phyloP scores from a whole-genome alignment of 352 stramenopile genomes.

The Pythium brachiatum region DNA sequence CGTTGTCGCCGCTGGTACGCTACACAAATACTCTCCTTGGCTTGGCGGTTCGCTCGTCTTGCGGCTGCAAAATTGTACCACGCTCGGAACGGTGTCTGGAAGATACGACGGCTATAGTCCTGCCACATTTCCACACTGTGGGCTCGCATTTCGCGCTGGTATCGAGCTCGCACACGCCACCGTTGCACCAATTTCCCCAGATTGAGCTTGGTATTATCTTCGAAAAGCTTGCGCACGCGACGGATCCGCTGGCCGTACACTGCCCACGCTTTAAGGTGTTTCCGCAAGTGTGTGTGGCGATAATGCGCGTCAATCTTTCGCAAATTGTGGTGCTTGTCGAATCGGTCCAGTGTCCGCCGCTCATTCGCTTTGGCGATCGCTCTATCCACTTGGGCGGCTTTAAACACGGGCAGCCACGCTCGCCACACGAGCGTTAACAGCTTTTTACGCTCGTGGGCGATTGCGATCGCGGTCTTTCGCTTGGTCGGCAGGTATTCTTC shows the following conservation, averaged over 20 bases:
- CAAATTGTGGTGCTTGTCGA: constrained; percentile 71
- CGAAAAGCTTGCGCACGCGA: constrained; percentile 60
- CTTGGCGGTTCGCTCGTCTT: constrained; percentile 33
- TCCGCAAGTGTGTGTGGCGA: constrained; percentile 36
- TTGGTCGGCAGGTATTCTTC: constrained; percentile 46
- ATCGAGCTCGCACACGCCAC: constrained; percentile 52
- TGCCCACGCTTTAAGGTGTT: constrained; percentile 58
- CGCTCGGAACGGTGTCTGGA: constrained; percentile 66
- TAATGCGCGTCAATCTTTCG: constrained; percentile 71
- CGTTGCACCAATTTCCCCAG: constrained; percentile 36
- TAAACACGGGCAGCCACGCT: constrained; percentile 52
- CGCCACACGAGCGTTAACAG: constrained; percentile 29
- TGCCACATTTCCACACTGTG: constrained; percentile 58
- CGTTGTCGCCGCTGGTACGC: constrained; percentile 62
- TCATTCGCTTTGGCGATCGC: constrained; percentile 47
- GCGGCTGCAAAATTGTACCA: constrained; percentile 57
- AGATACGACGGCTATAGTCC: constrained; percentile 59
- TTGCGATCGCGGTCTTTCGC: constrained; percentile 32
- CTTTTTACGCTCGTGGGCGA: constrained; percentile 36
- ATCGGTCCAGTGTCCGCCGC: constrained; percentile 55
- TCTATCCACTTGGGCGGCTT: constrained; percentile 54
- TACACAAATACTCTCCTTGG: constrained; percentile 64
- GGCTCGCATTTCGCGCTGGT: constrained; percentile 51
- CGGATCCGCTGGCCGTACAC: constrained; percentile 48
- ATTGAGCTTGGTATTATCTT: constrained; percentile 50